A percentile compares a stretch with the other conserved stretches of the same genome.
Evolutionary conservation across 139 green algal species (phyloP).

Genomic region (Volvox africanus): DNA sequence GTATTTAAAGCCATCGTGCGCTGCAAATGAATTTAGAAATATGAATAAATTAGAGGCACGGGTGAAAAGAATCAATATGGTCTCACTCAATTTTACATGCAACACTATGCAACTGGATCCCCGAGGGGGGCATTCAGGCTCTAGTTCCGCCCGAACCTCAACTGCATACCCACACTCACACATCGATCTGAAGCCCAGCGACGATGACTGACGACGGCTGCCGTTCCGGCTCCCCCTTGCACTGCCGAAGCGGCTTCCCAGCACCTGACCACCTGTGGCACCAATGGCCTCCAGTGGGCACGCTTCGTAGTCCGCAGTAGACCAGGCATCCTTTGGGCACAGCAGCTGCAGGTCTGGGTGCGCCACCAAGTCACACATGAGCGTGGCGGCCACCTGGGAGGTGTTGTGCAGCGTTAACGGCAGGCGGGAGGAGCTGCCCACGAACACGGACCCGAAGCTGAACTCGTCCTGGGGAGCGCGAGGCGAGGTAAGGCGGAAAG

Average conservation of each 20-base stretch:
- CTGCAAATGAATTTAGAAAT: neutral
- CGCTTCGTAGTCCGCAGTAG: constrained; percentile 67
- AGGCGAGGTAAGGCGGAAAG: neutral
- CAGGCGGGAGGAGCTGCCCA: constrained; percentile 59
- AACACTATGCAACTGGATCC: no score
- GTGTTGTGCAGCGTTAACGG: constrained; percentile 76
- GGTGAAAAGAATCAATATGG: neutral
- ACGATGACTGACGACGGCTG: constrained; percentile 40
- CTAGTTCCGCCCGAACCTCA: neutral
- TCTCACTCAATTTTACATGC: no score
- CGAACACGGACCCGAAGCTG: constrained; percentile 70
- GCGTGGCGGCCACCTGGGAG: constrained; percentile 61
- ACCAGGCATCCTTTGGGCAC: constrained; percentile 71
- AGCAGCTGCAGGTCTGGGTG: constrained; percentile 70
- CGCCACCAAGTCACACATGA: constrained; percentile 63
- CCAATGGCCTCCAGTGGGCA: constrained; percentile 71
- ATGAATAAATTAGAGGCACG: neutral
- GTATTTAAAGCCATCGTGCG: constrained; percentile 56
- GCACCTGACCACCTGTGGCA: constrained; percentile 14
- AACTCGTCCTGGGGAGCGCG: constrained; percentile 60
- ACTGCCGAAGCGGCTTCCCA: constrained; percentile 55
- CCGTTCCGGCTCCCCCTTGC: constrained; percentile 31
- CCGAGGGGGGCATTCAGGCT: no score
- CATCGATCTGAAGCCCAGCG: constrained; percentile 16
- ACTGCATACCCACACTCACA: constrained; percentile 5